Conservation (phyloP, 176 grass and related monocot species). For the Calamus simplicifolius region DNA sequence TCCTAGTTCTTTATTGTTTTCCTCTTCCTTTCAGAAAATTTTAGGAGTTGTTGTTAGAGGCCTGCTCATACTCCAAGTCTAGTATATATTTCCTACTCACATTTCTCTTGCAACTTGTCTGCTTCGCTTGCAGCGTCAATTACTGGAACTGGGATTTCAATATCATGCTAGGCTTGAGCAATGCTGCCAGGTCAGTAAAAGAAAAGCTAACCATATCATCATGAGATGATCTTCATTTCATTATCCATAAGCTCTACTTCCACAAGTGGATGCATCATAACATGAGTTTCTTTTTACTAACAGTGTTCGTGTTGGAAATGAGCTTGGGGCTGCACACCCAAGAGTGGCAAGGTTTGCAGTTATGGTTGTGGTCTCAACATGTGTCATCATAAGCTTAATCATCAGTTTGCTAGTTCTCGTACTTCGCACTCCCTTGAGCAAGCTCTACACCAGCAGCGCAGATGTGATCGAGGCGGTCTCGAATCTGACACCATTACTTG, state of each 20-base stretch:
- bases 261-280: no score
- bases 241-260: no score
- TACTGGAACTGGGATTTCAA: conserved; percentile 91
- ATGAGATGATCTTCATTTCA: no score
- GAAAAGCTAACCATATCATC: background rate
- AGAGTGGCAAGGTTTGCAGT: conserved; percentile 53
- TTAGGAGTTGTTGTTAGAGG: no score
- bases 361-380: conserved; percentile 41
- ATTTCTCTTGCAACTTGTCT: no score
- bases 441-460: conserved; percentile 53
- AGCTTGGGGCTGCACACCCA: conserved; percentile 67
- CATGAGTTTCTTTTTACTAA: no score
- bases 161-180: conserved; percentile 76
- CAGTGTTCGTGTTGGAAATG: conserved; percentile 68
- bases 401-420: conserved; percentile 43
- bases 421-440: conserved; percentile 53
- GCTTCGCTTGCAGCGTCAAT: conserved; percentile 35
- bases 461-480: conserved; percentile 37
- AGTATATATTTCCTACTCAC: no score
- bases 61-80: no score
- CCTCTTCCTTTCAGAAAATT: no score
- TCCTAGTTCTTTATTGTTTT: no score
- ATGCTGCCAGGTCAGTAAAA: conserved; percentile 52
- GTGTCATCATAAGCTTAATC: conserved; percentile 50
- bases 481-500: conserved; percentile 45